Base-by-base conservation (phyloP, 163 green algal genomes). In the Chloromonas sp. region DNA sequence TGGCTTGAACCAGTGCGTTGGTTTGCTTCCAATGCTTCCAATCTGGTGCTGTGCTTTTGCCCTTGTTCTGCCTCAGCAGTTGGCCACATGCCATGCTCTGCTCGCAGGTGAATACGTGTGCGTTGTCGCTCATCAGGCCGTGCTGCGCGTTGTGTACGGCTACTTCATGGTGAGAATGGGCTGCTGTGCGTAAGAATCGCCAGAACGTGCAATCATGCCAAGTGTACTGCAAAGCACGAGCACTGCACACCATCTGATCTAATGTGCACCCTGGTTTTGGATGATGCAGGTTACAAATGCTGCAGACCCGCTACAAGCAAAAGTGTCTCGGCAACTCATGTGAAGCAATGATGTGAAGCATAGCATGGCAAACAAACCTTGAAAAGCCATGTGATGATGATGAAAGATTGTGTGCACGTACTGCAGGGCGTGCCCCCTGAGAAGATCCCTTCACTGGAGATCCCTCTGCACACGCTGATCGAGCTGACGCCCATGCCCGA, bases 71-170 rank as follows among this genome's bases (percentile, higher is more conserved):
- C 36, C 36, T 36, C 36, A 36, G 36, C 36, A 36, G 36, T 36
- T 36, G 36, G 36, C 36, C 36, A 36, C 36, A 36, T 36, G 36
- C 36, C 36, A 36, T 36, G 36, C 36, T 36, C 36, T 36, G 36
- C 36, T 36, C 36, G 36, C 36, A 36, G 36, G 36, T 36, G 36
- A 36, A 36, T 36, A 36, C 36, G 81, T 84, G 62, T 8, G 91
- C 74, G 93, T 98, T 60, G 93, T 98, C 60, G 92, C 89, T 1
- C 96, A 98, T 89, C 96, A 98, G 88, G 95, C 94, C 60, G 86
- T 94, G 57, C 86, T 94, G 61, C 87, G 91, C 3, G 89, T 86
- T 5, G 85, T 94, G 11, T 91, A 92, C 70, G 87, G 81, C 36
- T 94, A 92, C 90, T 91, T 90, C 66, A 79, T 79, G 11, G 71